Evolutionary conservation across 2,329 filamentous ascomycete species (phyloP).

Genomic region (Fusarium chuoi): DNA sequence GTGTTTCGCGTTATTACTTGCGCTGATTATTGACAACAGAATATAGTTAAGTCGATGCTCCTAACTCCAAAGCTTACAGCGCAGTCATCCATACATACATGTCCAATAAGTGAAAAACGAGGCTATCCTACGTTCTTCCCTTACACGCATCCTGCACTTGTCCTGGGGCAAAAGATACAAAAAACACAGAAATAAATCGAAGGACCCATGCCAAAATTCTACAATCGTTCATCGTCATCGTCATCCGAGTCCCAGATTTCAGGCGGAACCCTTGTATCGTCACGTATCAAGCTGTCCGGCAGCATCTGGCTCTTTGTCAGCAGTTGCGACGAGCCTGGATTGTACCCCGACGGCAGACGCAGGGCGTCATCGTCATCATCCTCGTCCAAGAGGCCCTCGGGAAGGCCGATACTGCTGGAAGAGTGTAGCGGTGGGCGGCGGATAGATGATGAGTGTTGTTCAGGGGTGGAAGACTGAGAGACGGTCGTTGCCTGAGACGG

Average conservation of each 20-base stretch:
- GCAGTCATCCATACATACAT: slow-evolving; percentile 10
- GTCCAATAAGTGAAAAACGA: neutral
- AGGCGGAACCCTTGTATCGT: slow-evolving; percentile 47
- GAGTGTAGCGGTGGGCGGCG: slow-evolving; percentile 26
- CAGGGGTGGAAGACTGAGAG: slow-evolving; percentile 50
- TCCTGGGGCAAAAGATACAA: neutral
- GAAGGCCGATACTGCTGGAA: slow-evolving; percentile 43
- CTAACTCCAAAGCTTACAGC: slow-evolving; percentile 22
- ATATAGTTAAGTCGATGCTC: neutral
- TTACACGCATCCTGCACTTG: neutral
- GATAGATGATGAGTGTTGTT: slow-evolving; percentile 29
- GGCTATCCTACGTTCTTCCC: neutral
- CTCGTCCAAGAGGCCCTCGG: slow-evolving; percentile 28
- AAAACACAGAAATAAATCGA: neutral
- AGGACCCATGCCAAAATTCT: neutral
- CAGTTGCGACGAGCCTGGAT: slow-evolving; percentile 56
- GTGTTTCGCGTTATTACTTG: neutral
- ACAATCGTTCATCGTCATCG: slow-evolving; percentile 38
- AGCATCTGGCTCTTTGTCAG: slow-evolving; percentile 64
- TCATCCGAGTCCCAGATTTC: slow-evolving; percentile 54
- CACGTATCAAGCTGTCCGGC: slow-evolving; percentile 57
- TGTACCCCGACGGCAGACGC: slow-evolving; percentile 14
- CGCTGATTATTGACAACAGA: neutral
- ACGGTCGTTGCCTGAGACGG: slow-evolving; percentile 53
- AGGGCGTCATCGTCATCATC: slow-evolving; percentile 45